Percentiles rank a stretch among this genome's conserved stretches.
Evolutionary conservation across 345 rosid genomes (phyloP).

Genomic region (Erodium maritimum): DNA sequence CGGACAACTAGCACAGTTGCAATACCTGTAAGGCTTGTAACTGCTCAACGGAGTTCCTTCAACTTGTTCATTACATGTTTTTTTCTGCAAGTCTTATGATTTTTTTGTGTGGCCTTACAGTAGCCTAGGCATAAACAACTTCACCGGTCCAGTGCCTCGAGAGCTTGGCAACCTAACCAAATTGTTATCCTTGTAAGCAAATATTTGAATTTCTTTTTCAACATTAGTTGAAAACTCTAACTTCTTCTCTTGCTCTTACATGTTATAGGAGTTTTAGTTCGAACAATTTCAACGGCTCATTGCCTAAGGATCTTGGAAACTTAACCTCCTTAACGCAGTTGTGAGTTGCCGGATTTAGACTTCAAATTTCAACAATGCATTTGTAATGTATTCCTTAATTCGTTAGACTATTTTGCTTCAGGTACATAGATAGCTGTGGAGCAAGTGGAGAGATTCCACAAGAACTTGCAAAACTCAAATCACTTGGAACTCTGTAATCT

Average conservation of each 20-base stretch:
- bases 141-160: constrained; percentile 36
- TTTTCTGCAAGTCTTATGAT: constrained; percentile 5
- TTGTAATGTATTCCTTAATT: background rate
- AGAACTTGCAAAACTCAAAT: constrained; percentile 36
- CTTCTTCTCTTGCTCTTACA: background rate
- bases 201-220: background rate
- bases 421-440: constrained; percentile 55
- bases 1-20: constrained; percentile 32
- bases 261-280: constrained; percentile 44
- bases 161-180: constrained; percentile 45
- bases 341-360: constrained; percentile 20
- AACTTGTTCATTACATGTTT: background rate
- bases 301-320: constrained; percentile 37
- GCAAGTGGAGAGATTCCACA: constrained; percentile 36
- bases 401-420: constrained; percentile 14
- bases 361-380: background rate
- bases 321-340: constrained; percentile 36
- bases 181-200: constrained; percentile 39
- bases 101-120: constrained; percentile 23
- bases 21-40: constrained; percentile 34
- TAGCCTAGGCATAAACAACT: constrained; percentile 51
- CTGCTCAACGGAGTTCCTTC: background rate
- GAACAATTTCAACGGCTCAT: constrained; percentile 35
- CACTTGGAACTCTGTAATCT: constrained; percentile 33
- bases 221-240: background rate